Evolutionary conservation across 2,329 filamentous ascomycete genomes (phyloP).

Genomic region (Tolypocladium capitatum): DNA sequence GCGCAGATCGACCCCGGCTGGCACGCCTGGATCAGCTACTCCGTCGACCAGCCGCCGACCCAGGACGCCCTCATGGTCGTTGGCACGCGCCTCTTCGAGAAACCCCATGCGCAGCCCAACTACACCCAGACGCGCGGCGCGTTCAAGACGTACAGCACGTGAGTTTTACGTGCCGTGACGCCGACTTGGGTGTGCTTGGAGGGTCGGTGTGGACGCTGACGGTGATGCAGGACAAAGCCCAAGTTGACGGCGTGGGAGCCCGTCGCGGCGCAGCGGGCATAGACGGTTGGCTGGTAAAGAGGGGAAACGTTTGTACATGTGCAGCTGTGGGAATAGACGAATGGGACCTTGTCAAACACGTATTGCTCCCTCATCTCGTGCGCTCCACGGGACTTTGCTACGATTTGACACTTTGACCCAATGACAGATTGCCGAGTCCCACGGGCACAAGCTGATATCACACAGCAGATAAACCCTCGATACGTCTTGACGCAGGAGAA

Average conservation of each 20-base stretch:
- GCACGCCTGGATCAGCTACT: constrained; percentile 96
- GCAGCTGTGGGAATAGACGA: constrained; percentile 2
- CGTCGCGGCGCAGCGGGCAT: constrained; percentile 21
- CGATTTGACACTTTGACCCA: no score
- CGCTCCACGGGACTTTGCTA: no score
- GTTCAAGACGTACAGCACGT: constrained; percentile 94
- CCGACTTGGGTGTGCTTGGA: background rate
- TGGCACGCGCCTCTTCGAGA: constrained; percentile 62
- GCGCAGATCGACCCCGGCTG: constrained; percentile 88
- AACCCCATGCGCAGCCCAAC: constrained; percentile 56
- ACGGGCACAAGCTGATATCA: no score
- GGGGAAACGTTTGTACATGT: constrained; percentile 17
- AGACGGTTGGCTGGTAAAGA: constrained; percentile 7
- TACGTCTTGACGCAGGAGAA: background rate
- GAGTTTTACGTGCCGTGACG: constrained; percentile 26
- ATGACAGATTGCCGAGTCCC: no score
- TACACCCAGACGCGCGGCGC: constrained; percentile 63
- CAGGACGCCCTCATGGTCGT: constrained; percentile 60
- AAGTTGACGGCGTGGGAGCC: constrained; percentile 43
- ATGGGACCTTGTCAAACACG: background rate
- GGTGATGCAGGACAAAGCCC: constrained; percentile 30
- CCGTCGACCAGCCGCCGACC: constrained; percentile 73
- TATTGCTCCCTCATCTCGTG: no score
- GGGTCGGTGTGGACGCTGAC: background rate
- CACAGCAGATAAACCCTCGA: background rate